Evolutionary conservation across 2,329 filamentous ascomycete genomes (phyloP), one percentile per base, ranked within the genome.

Genomic region (Neopestalotiopsis clavispora): DNA sequence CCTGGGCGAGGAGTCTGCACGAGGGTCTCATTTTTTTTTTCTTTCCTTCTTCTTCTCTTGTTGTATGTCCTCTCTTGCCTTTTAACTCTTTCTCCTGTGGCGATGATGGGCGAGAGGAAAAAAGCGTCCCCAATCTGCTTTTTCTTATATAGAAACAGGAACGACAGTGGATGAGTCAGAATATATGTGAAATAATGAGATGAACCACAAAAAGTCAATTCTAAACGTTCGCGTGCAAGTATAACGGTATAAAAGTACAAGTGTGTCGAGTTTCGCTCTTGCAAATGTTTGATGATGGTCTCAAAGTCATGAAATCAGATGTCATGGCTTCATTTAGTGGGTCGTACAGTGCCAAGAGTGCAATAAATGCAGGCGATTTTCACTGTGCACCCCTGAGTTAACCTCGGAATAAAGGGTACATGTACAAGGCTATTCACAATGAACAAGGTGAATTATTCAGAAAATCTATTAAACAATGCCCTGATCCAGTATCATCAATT

Each of bases 1-100:
- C 75, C 20, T 72, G 73, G 45, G 76, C 76, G 59, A 75, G 67
- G 32, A 76, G 68, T 72, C 71, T 75, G 59, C 66, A 66, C 10
- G 75, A 74, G 13, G 68, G 64, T 65, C 69, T 76, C 77, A 78
- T 77, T 17, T 38, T n/a, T 2, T 14, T 23, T 5, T n/a, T 20
- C 3, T 28, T 6, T 23, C 45, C 4, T 17, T 52, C 6, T 52
- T 17, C 10, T 52, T 52, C 45, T 52, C 45, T 17, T 52, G 1
- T 4, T 1, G 57, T 7, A 59, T 5, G 20, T 28, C 23, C 23
- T 23, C 23, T 23, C 23, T 23, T 2, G 23, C 23, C 23, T 23
- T 23, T 23, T 23, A 23, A 23, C 23, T 23, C 23, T 28, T 32
- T 32, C 20, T 58, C 28, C 56, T 12, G 56, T 30, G 13, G 17